Evolutionary conservation across 2,329 filamentous ascomycete genomes (phyloP).

Genomic region (Cercospora nicotianae): DNA sequence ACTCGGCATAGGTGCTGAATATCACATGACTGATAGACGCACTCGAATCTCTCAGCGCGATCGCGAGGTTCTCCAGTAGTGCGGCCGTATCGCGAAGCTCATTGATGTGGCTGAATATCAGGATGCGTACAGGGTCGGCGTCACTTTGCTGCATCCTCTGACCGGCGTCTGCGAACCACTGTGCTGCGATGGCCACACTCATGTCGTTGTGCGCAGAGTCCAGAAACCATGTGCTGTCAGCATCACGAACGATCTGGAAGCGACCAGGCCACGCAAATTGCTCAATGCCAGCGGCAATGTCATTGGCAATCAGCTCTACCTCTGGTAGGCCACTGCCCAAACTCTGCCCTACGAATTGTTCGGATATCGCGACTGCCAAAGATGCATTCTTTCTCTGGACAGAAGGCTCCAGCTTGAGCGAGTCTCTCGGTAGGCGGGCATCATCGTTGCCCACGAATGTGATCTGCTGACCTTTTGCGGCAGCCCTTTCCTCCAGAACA

Average conservation of each 20-base stretch:
- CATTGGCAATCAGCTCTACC: conserved; percentile 18
- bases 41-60: conserved; percentile 18
- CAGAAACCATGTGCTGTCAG: conserved; percentile 41
- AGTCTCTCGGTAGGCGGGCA: conserved; percentile 49
- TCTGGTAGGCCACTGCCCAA: neutral
- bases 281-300: conserved; percentile 22
- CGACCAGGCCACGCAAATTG: conserved; percentile 31
- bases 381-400: conserved; percentile 64
- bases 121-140: conserved; percentile 7
- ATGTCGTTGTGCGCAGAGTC: conserved; percentile 48
- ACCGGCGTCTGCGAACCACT: conserved; percentile 41
- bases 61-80: conserved; percentile 23
- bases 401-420: conserved; percentile 57
- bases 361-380: conserved; percentile 52
- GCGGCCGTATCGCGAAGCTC: conserved; percentile 27
- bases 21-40: conserved; percentile 27
- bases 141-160: neutral
- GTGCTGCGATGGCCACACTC: conserved; percentile 41
- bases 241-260: conserved; percentile 26
- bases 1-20: conserved; percentile 31
- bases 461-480: conserved; percentile 49
- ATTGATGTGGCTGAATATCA: conserved; percentile 34
- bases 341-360: conserved; percentile 20
- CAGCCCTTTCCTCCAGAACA: conserved; percentile 53
- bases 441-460: conserved; percentile 48